phyloP scores from a whole-genome alignment of 1,284 basidiomycete species.

The Caloboletus firmus region DNA sequence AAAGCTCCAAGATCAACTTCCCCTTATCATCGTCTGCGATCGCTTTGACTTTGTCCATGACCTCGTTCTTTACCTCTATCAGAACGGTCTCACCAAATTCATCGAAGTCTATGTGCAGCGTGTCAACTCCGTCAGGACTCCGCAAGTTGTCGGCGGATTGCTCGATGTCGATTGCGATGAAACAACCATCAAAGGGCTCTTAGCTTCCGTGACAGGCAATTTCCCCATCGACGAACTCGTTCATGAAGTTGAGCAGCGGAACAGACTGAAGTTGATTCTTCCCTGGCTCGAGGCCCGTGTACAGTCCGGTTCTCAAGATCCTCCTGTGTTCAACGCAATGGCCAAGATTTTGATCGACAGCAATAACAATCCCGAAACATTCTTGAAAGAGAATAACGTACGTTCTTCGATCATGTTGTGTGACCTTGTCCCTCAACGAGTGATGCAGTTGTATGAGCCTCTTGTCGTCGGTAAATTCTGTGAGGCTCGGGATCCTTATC shows the following conservation, averaged over 20 bases:
- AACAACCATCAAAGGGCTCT: conserved; percentile 89
- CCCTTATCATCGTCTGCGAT: conserved; percentile 99
- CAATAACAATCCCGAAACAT: conserved; percentile 96
- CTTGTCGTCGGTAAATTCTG: conserved; percentile 98
- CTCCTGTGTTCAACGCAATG: conserved; percentile 93
- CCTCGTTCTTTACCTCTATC: conserved; percentile 97
- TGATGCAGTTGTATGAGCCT: conserved; percentile 84
- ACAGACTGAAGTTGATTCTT: conserved; percentile 94
- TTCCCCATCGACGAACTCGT: conserved; percentile 99
- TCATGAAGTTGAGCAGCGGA: conserved; percentile 94
- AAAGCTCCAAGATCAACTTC: conserved; percentile 94
- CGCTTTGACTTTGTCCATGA: conserved; percentile 99
- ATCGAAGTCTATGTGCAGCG: conserved; percentile 99
- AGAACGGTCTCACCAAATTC: conserved; percentile 95
- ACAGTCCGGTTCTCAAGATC: conserved; percentile 89
- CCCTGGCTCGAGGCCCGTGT: conserved; percentile 97
- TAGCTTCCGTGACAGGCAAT: conserved; percentile 93
- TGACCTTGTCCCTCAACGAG: background rate
- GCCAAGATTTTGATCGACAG: conserved; percentile 99
- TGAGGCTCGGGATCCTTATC: conserved; percentile 97
- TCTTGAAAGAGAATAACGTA: conserved; percentile 98
- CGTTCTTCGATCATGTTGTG: conserved; percentile 28
- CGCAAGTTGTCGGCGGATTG: conserved; percentile 97
- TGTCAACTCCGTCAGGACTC: conserved; percentile 96
- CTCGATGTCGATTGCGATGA: conserved; percentile 99